Conservation (phyloP, 2,329 filamentous ascomycete genomes). For the Gaeumannomyces sp. region DNA sequence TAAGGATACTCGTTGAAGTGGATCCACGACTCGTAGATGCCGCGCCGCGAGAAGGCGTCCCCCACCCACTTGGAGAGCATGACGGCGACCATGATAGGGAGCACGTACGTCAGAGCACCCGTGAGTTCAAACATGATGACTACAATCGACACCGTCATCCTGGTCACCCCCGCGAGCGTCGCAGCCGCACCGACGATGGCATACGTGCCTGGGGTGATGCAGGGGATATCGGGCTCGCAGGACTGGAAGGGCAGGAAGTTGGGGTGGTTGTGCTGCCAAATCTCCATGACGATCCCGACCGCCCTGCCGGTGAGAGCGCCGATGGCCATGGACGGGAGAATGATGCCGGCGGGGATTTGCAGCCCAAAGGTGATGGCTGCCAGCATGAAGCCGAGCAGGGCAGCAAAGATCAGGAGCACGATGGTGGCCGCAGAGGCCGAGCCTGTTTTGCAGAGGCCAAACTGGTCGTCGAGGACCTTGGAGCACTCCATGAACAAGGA, state of each 20-base stretch:
- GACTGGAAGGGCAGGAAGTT: constrained; percentile 69
- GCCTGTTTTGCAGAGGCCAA: constrained; percentile 85
- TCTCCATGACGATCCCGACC: constrained; percentile 81
- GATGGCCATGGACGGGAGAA: constrained; percentile 92
- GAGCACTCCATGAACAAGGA: constrained; percentile 89
- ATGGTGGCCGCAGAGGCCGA: constrained; percentile 78
- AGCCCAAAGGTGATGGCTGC: constrained; percentile 87
- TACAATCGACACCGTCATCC: constrained; percentile 96
- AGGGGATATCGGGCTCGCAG: constrained; percentile 80
- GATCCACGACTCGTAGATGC: constrained; percentile 98
- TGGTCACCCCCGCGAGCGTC: constrained; percentile 85
- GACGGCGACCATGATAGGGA: constrained; percentile 98
- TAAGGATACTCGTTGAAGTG: constrained; percentile 93
- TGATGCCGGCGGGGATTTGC: constrained; percentile 90
- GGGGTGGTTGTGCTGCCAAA: constrained; percentile 76
- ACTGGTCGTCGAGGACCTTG: constrained; percentile 72
- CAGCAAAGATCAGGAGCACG: constrained; percentile 73
- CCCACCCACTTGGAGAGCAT: constrained; percentile 99
- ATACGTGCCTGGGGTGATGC: constrained; percentile 91
- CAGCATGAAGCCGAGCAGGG: constrained; percentile 77
- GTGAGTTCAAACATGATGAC: constrained; percentile 99
- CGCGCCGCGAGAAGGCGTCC: constrained; percentile 84
- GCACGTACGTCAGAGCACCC: constrained; percentile 91
- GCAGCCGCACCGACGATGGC: constrained; percentile 94
- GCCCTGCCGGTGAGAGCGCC: constrained; percentile 86